phyloP scores from a whole-genome alignment of 202 grass and related monocot species.

The Carex arenaria region DNA sequence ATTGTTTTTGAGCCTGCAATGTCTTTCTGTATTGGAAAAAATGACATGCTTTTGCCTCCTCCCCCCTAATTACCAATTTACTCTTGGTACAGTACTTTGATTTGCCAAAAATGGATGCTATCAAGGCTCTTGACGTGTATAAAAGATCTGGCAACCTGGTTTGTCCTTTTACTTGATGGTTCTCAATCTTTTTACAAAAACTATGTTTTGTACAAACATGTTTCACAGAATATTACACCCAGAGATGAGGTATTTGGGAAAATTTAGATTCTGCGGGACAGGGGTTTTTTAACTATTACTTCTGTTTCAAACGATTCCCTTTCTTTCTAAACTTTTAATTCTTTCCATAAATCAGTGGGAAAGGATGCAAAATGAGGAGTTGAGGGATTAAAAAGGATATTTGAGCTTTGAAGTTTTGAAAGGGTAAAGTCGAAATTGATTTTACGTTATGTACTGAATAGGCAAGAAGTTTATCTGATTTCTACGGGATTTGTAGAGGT shows the following conservation, averaged over 20 bases:
- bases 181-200: neutral
- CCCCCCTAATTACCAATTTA: neutral
- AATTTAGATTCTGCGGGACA: neutral
- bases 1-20: neutral
- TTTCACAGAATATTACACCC: neutral
- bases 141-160: constrained; percentile 71
- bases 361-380: neutral
- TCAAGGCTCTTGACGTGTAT: constrained; percentile 70
- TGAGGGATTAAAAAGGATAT: neutral
- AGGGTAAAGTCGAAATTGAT: neutral
- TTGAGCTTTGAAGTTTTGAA: neutral
- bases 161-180: neutral
- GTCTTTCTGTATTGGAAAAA: neutral
- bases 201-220: neutral
- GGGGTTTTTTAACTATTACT: neutral
- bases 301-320: neutral
- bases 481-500: constrained; percentile 68
- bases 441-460: constrained; percentile 21
- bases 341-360: neutral
- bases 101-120: constrained; percentile 79
- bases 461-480: constrained; percentile 69
- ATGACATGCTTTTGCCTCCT: neutral
- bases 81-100: constrained; percentile 57
- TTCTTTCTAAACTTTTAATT: neutral
- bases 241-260: neutral